phyloP scores from a whole-genome alignment of 306 rosid genomes.

The Erythrophleum fordii region DNA sequence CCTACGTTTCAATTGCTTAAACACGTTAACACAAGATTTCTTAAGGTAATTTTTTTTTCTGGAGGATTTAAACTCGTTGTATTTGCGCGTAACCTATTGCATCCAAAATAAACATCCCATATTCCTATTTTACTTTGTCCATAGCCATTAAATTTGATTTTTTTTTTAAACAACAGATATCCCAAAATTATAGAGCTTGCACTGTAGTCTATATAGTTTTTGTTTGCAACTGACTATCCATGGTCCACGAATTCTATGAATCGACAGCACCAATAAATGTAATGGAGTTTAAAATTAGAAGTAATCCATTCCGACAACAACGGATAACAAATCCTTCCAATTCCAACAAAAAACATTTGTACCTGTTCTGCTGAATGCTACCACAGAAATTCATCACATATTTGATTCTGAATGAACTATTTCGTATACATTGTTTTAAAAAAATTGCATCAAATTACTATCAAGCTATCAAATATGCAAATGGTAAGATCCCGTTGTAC shows the following conservation, averaged over 20 bases:
- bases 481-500: neutral
- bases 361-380: slow-evolving; percentile 5
- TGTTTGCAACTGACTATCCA: neutral
- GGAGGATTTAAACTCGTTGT: neutral
- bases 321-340: neutral
- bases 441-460: neutral
- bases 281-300: neutral
- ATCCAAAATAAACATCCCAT: neutral
- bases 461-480: neutral
- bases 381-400: neutral
- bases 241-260: neutral
- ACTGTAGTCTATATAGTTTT: neutral
- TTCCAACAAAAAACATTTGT: neutral
- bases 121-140: neutral
- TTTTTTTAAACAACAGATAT: no score
- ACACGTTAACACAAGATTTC: no score
- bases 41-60: no score
- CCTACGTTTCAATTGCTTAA: no score
- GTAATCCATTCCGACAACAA: neutral
- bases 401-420: slow-evolving; percentile 23
- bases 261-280: neutral
- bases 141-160: neutral
- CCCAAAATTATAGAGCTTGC: neutral
- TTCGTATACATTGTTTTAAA: neutral
- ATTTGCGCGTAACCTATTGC: neutral